A percentile compares a stretch with the other conserved stretches of the same genome.
These are phyloP conservation scores for Scedosporium aurantiacum DNA, from an alignment of 2,329 filamentous ascomycete species.

Conservation along the genomic window DNA sequence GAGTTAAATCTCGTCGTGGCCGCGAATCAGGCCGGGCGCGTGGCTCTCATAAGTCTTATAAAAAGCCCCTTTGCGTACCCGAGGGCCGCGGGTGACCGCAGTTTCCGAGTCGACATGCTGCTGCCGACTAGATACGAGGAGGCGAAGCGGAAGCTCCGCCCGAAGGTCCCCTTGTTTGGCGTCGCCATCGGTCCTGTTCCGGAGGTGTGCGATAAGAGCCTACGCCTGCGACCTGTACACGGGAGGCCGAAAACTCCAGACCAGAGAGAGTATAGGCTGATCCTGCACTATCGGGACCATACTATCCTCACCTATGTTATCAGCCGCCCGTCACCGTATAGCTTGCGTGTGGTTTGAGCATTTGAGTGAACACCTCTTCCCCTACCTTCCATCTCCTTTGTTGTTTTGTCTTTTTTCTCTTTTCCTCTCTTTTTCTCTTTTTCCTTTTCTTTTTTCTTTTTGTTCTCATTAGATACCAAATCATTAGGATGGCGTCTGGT, in stretches of 20 bases:
- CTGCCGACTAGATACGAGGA: constrained; percentile 39
- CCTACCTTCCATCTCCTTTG: background rate
- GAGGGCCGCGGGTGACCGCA: constrained; percentile 19
- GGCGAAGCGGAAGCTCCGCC: constrained; percentile 23
- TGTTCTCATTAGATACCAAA: background rate
- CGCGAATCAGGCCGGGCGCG: constrained; percentile 56
- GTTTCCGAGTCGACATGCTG: constrained; percentile 43
- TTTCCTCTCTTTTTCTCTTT: background rate
- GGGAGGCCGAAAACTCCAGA: constrained; percentile 13
- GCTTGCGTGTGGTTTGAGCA: background rate
- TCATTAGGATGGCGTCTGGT: background rate
- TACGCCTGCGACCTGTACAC: constrained; percentile 10
- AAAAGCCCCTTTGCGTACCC: constrained; percentile 10
- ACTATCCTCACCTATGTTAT: constrained; percentile 61
- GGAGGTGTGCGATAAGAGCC: constrained; percentile 19
- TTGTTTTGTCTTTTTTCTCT: background rate
- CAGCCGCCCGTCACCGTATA: constrained; percentile 19
- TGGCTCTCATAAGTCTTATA: constrained; percentile 49
- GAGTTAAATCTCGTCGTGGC: constrained; percentile 60
- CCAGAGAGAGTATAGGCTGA: constrained; percentile 49
- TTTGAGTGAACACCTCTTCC: background rate
- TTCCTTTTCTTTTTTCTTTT: background rate
- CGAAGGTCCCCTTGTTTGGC: constrained; percentile 48
- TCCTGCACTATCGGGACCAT: constrained; percentile 63
- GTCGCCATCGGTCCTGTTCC: constrained; percentile 58